phyloP scores from a whole-genome alignment of 148 eudicot species.

The Euryodendron excelsum region DNA sequence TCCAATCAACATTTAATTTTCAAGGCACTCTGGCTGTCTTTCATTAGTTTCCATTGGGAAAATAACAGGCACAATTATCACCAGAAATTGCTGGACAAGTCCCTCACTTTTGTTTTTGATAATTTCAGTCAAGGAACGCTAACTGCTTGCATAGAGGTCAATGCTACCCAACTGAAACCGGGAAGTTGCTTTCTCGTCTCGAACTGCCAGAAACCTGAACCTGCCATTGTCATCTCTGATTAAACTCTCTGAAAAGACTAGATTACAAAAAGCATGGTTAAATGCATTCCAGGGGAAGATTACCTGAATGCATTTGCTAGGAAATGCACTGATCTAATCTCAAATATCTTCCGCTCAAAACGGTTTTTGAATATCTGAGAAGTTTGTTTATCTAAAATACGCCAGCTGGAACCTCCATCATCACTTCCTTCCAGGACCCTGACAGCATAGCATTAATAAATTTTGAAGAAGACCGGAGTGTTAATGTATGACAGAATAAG shows the following conservation, averaged over 20 bases:
- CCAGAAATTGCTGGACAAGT: no score
- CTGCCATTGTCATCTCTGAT: constrained; percentile 35
- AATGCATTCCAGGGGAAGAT: background rate
- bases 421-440: constrained; percentile 94
- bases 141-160: constrained; percentile 57
- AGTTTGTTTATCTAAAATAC: constrained; percentile 57
- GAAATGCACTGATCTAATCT: constrained; percentile 31
- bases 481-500: background rate
- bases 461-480: background rate
- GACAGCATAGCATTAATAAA: constrained; percentile 7
- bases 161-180: constrained; percentile 89
- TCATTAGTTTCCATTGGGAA: no score
- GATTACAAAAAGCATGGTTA: background rate
- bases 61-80: no score
- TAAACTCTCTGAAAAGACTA: background rate
- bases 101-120: background rate
- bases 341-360: constrained; percentile 62
- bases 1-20: no score
- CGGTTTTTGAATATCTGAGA: constrained; percentile 68
- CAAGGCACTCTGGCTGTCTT: no score
- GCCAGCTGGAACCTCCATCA: constrained; percentile 86
- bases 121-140: background rate
- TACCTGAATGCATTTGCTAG: constrained; percentile 81
- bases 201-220: constrained; percentile 65
- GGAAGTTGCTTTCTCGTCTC: constrained; percentile 54